These are phyloP conservation scores for Exophiala spinifera DNA, from an alignment of 2,329 filamentous ascomycete species.

Conservation along the genomic window DNA sequence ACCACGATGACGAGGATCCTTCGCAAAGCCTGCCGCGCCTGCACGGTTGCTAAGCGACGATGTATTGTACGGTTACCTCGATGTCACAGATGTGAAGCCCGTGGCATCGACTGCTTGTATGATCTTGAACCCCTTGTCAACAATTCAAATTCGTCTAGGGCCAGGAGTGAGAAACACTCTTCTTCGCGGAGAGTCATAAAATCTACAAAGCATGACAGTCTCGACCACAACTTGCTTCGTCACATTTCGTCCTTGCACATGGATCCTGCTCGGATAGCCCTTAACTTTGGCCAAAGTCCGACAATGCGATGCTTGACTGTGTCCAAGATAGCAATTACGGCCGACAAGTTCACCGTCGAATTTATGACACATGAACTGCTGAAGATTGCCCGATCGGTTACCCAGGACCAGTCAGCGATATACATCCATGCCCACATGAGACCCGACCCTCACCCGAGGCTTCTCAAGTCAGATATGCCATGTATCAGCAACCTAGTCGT, in stretches of 20 bases:
- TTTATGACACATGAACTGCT: not conserved
- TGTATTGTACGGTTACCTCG: conserved; percentile 7
- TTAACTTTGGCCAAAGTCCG: not conserved
- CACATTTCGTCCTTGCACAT: conserved; percentile 8
- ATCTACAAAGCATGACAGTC: not conserved
- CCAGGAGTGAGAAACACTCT: not conserved
- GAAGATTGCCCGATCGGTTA: conserved; percentile 2
- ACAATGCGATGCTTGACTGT: not conserved
- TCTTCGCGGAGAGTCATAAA: not conserved
- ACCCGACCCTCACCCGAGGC: not conserved
- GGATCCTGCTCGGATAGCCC: conserved; percentile 1
- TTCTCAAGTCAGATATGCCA: not conserved
- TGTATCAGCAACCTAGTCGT: not conserved
- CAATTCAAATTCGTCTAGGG: not conserved
- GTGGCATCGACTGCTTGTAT: conserved; percentile 6
- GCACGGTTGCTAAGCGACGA: conserved; percentile 1
- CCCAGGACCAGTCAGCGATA: not conserved
- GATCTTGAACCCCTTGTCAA: conserved; percentile 5
- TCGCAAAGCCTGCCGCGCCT: conserved; percentile 3
- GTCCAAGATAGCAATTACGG: not conserved
- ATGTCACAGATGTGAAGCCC: conserved; percentile 1
- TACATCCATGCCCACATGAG: conserved; percentile 2
- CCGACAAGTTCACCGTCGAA: not conserved
- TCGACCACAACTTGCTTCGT: not conserved
- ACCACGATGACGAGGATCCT: not conserved